Conservation (phyloP, 306 rosid genomes). For the Lathyrus aphaca region DNA sequence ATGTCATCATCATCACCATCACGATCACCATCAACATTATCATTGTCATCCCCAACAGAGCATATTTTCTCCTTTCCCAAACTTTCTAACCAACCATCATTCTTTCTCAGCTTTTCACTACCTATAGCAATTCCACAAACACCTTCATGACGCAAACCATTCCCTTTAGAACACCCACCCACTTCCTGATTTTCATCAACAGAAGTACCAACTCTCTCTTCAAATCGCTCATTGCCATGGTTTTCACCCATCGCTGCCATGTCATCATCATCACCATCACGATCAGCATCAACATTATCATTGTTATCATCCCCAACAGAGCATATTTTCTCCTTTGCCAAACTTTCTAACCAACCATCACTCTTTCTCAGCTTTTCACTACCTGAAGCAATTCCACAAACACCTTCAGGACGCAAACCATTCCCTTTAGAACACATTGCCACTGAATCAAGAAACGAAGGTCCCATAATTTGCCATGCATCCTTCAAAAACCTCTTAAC, state of each 20-base stretch:
- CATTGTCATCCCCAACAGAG: no score
- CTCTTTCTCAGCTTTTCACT: not conserved
- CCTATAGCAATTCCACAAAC: no score
- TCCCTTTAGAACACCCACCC: no score
- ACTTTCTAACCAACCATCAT: no score
- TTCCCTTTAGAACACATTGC: conserved; percentile 29
- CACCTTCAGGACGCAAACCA: conserved; percentile 26
- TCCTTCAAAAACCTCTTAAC: conserved; percentile 54
- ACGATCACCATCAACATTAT: conserved; percentile 2
- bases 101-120: no score
- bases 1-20: conserved; percentile 18
- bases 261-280: conserved; percentile 23
- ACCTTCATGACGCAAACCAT: no score
- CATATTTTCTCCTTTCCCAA: no score
- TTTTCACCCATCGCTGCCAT: conserved; percentile 15
- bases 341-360: conserved; percentile 24
- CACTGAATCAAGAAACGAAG: conserved; percentile 50
- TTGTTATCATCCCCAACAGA: conserved; percentile 7
- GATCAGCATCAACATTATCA: conserved; percentile 5
- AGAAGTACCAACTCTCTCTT: conserved; percentile 25
- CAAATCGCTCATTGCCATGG: conserved; percentile 32
- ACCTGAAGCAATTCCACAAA: conserved; percentile 13
- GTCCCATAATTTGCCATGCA: conserved; percentile 63
- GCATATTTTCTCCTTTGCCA: not conserved
- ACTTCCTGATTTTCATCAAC: conserved; percentile 30